phyloP scores from a whole-genome alignment of 148 eudicot species.

The Simmondsia chinensis region DNA sequence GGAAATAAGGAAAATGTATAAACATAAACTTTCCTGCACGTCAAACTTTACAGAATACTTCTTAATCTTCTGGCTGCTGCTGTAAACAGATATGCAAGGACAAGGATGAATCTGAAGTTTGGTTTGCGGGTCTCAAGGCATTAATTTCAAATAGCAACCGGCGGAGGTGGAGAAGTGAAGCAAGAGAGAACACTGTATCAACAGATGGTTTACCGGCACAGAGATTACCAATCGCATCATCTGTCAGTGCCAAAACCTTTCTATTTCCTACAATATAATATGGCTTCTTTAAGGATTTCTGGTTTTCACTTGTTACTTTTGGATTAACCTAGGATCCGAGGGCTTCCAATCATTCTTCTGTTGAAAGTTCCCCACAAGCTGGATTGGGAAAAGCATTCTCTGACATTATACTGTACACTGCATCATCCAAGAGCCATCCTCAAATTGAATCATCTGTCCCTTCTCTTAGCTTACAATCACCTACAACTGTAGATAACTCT shows the following conservation, averaged over 20 bases:
- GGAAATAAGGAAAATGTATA: neutral
- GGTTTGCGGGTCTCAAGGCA: conserved; percentile 87
- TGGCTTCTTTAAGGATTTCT: neutral
- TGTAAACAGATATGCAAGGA: conserved; percentile 89
- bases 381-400: conserved; percentile 78
- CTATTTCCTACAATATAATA: neutral
- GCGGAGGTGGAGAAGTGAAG: conserved; percentile 41
- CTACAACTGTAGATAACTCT: conserved; percentile 27
- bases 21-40: neutral
- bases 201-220: conserved; percentile 38
- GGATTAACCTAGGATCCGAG: conserved; percentile 39
- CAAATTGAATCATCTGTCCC: conserved; percentile 27
- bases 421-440: conserved; percentile 28
- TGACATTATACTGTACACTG: conserved; percentile 51
- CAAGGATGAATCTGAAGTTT: conserved; percentile 94
- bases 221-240: conserved; percentile 30
- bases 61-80: conserved; percentile 1
- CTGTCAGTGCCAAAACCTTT: conserved; percentile 29
- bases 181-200: conserved; percentile 35
- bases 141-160: conserved; percentile 44
- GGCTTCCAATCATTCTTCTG: conserved; percentile 21
- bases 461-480: conserved; percentile 21
- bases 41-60: conserved; percentile 3
- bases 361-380: conserved; percentile 42
- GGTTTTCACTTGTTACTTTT: conserved; percentile 3